These are phyloP conservation scores for Cryphonectria japonica DNA, from an alignment of 2,329 filamentous ascomycete genomes.

Conservation along the genomic window DNA sequence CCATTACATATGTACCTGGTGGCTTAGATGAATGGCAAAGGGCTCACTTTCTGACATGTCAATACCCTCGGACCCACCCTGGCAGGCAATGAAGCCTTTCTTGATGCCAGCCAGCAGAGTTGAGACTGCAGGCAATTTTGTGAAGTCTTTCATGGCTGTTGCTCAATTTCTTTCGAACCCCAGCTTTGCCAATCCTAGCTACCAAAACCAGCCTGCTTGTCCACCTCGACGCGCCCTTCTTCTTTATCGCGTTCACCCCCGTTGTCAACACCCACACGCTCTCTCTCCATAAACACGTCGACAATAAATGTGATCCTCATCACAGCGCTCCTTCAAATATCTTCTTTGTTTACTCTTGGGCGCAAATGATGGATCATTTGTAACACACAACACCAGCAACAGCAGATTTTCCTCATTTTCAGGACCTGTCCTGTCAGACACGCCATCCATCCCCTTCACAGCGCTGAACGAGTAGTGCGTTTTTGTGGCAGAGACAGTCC, in stretches of 20 bases:
- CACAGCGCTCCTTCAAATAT: background rate
- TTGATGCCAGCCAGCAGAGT: background rate
- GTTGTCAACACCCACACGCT: background rate
- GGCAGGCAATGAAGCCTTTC: background rate
- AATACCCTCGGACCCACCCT: constrained; percentile 1
- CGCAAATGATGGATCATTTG: background rate
- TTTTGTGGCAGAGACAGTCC: background rate
- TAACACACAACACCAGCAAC: background rate
- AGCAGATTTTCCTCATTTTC: background rate
- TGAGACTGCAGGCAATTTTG: background rate
- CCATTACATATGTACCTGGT: background rate
- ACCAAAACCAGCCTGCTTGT: background rate
- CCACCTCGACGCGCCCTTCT: background rate
- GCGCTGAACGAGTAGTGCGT: background rate
- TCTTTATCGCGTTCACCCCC: background rate
- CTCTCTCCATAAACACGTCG: background rate
- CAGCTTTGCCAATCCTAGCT: background rate
- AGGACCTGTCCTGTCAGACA: background rate
- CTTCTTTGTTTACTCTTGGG: background rate
- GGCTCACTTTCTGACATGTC: background rate
- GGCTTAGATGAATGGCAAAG: background rate
- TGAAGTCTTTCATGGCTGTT: background rate
- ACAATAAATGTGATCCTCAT: background rate
- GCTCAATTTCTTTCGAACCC: background rate
- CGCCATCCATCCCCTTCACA: background rate